Percentiles rank a stretch among this genome's conserved stretches.
Evolutionary conservation across 805 yeast genomes (phyloP).

Genomic region (Candida nanaspora): DNA sequence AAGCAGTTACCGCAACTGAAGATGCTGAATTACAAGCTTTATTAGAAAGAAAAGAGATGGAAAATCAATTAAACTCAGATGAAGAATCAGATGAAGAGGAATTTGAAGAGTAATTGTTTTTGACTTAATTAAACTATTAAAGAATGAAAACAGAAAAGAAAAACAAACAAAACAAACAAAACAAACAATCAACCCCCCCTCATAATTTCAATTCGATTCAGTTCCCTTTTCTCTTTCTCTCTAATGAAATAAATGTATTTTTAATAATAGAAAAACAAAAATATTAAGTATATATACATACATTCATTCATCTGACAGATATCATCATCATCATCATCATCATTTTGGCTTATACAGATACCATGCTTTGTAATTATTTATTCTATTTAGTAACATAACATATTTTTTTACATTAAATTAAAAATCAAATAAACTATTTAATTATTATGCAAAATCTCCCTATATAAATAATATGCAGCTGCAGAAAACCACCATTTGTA

Average conservation of each 20-base stretch:
- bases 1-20: constrained; percentile 97
- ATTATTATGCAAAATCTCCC: constrained; percentile 12
- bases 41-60: constrained; percentile 88
- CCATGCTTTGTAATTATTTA: no score
- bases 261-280: no score
- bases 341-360: no score
- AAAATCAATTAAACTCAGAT: constrained; percentile 77
- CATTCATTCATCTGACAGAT: no score
- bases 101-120: constrained; percentile 13
- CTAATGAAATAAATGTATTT: no score
- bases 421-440: no score
- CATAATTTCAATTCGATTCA: no score
- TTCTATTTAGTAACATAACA: background rate
- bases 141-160: background rate
- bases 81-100: constrained; percentile 39
- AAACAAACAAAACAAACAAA: background rate
- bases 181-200: no score
- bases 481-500: constrained; percentile 25
- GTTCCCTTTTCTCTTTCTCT: no score
- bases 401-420: background rate
- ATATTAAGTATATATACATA: no score
- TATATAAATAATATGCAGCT: constrained; percentile 19
- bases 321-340: no score
- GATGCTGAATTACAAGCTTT: constrained; percentile 96
- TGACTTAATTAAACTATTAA: background rate